A percentile compares a stretch with the other conserved stretches of the same genome.
Evolutionary conservation across 495 filamentous ascomycete genomes (phyloP).

Genomic region (Neurospora sp.): DNA sequence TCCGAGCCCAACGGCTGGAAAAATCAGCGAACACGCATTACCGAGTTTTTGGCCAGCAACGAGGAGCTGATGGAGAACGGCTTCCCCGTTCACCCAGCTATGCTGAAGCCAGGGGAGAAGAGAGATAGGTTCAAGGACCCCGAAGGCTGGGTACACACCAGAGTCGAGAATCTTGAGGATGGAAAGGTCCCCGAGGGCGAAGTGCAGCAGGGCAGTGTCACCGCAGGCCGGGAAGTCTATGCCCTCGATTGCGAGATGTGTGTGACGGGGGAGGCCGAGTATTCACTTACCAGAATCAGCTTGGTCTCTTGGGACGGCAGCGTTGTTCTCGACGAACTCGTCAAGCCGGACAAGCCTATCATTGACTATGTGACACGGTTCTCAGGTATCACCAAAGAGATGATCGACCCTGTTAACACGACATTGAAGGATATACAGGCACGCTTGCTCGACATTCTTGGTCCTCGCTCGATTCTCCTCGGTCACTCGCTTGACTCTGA

Average conservation of each 20-base stretch:
- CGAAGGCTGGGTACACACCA: constrained; percentile 77
- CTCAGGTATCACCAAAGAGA: constrained; percentile 82
- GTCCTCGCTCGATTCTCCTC: constrained; percentile 67
- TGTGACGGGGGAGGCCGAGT: constrained; percentile 60
- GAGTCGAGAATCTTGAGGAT: constrained; percentile 54
- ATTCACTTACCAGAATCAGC: constrained; percentile 79
- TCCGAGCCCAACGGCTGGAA: constrained; percentile 50
- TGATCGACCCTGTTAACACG: constrained; percentile 71
- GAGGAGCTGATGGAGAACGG: constrained; percentile 74
- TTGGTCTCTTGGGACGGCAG: constrained; percentile 77
- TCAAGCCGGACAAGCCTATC: constrained; percentile 78
- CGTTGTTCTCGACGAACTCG: constrained; percentile 75
- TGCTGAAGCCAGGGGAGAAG: constrained; percentile 36
- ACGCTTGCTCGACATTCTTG: constrained; percentile 60
- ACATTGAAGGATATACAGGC: constrained; percentile 75
- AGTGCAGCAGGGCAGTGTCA: constrained; percentile 70
- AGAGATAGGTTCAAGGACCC: constrained; percentile 34
- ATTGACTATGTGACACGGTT: constrained; percentile 81
- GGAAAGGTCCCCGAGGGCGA: constrained; percentile 55
- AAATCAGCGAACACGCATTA: constrained; percentile 66
- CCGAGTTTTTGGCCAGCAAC: constrained; percentile 56
- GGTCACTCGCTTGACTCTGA: constrained; percentile 92
- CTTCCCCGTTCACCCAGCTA: constrained; percentile 69
- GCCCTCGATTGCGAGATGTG: constrained; percentile 97
- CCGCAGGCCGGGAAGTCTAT: constrained; percentile 69